These are phyloP conservation scores for Geranomyces variabilis DNA, from an alignment of 192 early-diverging fungal species.

Conservation along the genomic window DNA sequence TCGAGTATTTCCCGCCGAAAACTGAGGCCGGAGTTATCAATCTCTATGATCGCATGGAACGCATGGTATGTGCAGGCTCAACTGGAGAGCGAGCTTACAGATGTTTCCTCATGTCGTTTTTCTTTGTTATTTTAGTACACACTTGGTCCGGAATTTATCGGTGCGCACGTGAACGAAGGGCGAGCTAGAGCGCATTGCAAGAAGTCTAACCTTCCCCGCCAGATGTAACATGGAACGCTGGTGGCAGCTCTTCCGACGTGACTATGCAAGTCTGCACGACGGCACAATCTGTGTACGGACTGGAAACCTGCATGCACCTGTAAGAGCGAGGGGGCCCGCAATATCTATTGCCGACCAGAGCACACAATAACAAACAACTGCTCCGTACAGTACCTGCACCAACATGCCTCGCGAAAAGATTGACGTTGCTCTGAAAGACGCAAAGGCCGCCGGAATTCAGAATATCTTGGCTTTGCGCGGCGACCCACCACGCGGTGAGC, in stretches of 20 bases:
- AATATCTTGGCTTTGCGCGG: conserved; percentile 97
- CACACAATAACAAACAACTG: too few species aligned
- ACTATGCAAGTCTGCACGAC: conserved; percentile 84
- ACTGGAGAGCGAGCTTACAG: too few species aligned
- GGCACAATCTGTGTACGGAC: conserved; percentile 89
- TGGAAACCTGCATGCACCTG: conserved; percentile 97
- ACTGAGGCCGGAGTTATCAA: conserved; percentile 95
- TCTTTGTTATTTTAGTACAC: conserved; percentile 64
- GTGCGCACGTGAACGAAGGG: too few species aligned
- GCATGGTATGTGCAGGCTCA: conserved; percentile 10
- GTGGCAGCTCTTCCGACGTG: conserved; percentile 84
- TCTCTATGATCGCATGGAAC: conserved; percentile 88
- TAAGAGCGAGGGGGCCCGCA: conserved; percentile 6
- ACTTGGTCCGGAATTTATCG: conserved; percentile 84
- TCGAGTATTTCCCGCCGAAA: conserved; percentile 99
- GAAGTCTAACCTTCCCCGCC: conserved; percentile 43
- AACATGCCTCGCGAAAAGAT: conserved; percentile 93
- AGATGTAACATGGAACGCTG: conserved; percentile 97
- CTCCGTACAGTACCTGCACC: conserved; percentile 75
- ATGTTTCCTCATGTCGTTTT: background rate
- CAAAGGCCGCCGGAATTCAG: conserved; percentile 90
- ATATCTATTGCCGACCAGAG: too few species aligned
- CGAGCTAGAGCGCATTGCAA: too few species aligned
- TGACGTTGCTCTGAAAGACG: conserved; percentile 79
- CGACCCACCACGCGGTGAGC: conserved; percentile 85